phyloP scores from a whole-genome alignment of 768 basidiomycete species.

The Lactarius vividus region DNA sequence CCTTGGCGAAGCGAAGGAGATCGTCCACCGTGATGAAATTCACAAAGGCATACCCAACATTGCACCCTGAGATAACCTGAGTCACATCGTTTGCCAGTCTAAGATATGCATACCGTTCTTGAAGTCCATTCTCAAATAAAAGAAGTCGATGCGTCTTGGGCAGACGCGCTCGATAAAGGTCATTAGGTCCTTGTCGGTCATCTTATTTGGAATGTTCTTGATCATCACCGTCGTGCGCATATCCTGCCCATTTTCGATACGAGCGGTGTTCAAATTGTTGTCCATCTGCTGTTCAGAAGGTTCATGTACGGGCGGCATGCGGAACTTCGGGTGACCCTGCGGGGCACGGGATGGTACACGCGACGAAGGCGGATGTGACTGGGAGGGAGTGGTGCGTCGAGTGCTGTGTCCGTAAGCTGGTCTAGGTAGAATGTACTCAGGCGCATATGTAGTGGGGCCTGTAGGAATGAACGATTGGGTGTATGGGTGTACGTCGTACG shows the following conservation, averaged over 20 bases:
- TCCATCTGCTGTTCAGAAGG: conserved; percentile 35
- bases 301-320: conserved; percentile 17
- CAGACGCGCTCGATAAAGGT: conserved; percentile 68
- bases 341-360: conserved; percentile 30
- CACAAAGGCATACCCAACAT: conserved; percentile 84
- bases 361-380: conserved; percentile 16
- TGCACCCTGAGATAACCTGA: conserved; percentile 50
- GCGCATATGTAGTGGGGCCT: conserved; percentile 17
- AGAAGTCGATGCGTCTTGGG: conserved; percentile 76
- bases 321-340: conserved; percentile 18
- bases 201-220: conserved; percentile 92
- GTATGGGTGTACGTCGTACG: conserved; percentile 13
- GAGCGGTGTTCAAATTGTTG: conserved; percentile 63
- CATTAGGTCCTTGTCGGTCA: conserved; percentile 72
- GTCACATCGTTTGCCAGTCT: background rate
- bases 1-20: conserved; percentile 70
- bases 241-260: conserved; percentile 75
- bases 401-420: conserved; percentile 17
- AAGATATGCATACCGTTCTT: conserved; percentile 55
- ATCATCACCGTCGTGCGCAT: conserved; percentile 86
- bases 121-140: conserved; percentile 87
- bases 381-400: conserved; percentile 12
- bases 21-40: conserved; percentile 83
- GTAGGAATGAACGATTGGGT: conserved; percentile 25
- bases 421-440: conserved; percentile 23